Base-by-base conservation (phyloP, 371 early-diverging fungal species). In the Circinella umbellata region DNA sequence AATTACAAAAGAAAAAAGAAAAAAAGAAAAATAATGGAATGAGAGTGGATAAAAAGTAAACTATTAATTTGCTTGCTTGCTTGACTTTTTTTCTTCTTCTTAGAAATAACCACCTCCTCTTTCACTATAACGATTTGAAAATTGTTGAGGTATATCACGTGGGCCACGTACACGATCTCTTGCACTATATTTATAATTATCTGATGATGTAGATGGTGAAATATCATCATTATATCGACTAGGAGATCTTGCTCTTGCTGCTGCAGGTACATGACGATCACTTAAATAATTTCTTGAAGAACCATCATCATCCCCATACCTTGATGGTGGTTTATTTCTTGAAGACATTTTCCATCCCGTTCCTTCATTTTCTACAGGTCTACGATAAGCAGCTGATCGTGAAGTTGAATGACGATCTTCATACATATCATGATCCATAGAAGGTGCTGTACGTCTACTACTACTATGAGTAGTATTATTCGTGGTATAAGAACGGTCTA, bases 41-140 rank as follows among this genome's bases (percentile, higher is more conserved):
- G 27, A 27, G 2, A 27, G 2, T 27, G 27, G 27, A 27, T 27
- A 27, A 27, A 27, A 27, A 27, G 27, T 27, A 27, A 27, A 27
- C 27, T 27, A 27, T 27, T 27, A 27, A 27, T 1, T 27, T 27
- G 27, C 27, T 27, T 27, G 27, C 27, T 27, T 27, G 27, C 27
- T 27, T 27, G 27, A 1, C 27, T 27, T 27, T 27, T 27, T 27
- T 8, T 53, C 5, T 53, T 13, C 6, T 15, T 6, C 6, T 35
- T 67, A 67, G 55, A 67, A 67, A 46, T 67, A 67, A 27, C 60
- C 65, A 15, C 65, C 67, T 47, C 57, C 67, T 67, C 67, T 55
- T 46, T 67, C 67, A 5, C 37, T 13, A 36, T 54, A 54, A 8
- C 65, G 51, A 20, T 38, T 65, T 0, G 11, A 27, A 42, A 42